Evolutionary conservation across 2,329 filamentous ascomycete species (phyloP), one percentile per base, ranked within the genome.

Genomic region (Tolypocladium ophioglossoides): DNA sequence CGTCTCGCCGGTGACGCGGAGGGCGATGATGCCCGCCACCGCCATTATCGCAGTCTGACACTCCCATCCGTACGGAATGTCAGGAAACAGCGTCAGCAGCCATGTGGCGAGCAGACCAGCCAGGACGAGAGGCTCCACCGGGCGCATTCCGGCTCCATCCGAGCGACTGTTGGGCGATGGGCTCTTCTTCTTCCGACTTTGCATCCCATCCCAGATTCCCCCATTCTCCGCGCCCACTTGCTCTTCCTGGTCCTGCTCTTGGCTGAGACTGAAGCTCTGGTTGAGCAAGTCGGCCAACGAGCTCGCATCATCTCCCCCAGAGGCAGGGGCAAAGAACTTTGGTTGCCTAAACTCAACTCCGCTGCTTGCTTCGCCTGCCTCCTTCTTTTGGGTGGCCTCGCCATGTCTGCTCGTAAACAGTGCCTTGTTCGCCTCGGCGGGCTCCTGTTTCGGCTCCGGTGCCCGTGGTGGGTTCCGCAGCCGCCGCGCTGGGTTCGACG

Each of bases 401-500:
- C 61, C 24, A 59, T 56, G n/a, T 54, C 59, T 57, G n/a, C 63
- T 58, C 51, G 63, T 64, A 64, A 83, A 84, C 63, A 82, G 79
- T 53, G 77, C 76, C 70, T 57, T 76, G 73, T 52, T 66, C 4
- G 44, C 74, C 64, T 68, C 72, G 35, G 57, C 74, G 41, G 64
- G 75, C 60, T 66, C 78, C 62, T 64, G 74, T 52, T 73, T 72
- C 30, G 85, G 70, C 1, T 78, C 69, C 0, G 82, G 77, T 38
- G 76, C 72, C 56, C 78, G 80, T 5, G 79, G 78, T 1, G 84
- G 84, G 56, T 86, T 87, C 35, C 80, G 76, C 8, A 83, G 67
- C 46, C 77, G 75, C 41, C 83, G 79, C 2, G 84, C 83, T 24
- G 85, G 84, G n/a, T 78, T 79, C 16, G 77, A 80, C 16, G 87